phyloP scores from a whole-genome alignment of 495 filamentous ascomycete genomes.

The Peziza echinospora region DNA sequence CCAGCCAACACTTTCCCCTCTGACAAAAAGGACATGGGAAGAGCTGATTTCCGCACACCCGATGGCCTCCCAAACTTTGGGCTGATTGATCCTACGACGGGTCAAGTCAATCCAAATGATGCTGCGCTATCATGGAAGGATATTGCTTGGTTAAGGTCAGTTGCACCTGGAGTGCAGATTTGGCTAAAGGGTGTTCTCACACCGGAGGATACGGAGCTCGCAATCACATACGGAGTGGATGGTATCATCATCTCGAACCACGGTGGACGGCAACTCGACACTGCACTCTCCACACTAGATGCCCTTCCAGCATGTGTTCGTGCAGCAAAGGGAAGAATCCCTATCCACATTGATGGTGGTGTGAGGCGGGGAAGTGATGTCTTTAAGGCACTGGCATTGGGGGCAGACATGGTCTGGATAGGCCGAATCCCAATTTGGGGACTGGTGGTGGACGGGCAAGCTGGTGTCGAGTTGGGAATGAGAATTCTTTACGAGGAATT shows the following conservation, averaged over 20 bases:
- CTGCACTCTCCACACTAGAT: slow-evolving; percentile 69
- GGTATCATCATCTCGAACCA: slow-evolving; percentile 94
- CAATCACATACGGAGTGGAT: slow-evolving; percentile 57
- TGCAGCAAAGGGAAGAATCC: slow-evolving; percentile 62
- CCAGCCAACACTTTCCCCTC: too few relatives aligned
- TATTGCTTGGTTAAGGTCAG: slow-evolving; percentile 77
- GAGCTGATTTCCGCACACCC: slow-evolving; percentile 11
- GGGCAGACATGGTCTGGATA: slow-evolving; percentile 83
- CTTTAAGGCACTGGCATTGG: slow-evolving; percentile 83
- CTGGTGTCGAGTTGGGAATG: slow-evolving; percentile 79
- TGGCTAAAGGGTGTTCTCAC: slow-evolving; percentile 91
- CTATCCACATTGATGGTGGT: slow-evolving; percentile 81
- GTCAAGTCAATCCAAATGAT: slow-evolving; percentile 54
- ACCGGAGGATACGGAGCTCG: slow-evolving; percentile 77
- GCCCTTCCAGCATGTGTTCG: slow-evolving; percentile 47
- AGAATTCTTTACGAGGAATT: slow-evolving; percentile 93
- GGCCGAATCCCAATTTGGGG: slow-evolving; percentile 86
- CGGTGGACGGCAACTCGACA: slow-evolving; percentile 87
- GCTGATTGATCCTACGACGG: slow-evolving; percentile 51
- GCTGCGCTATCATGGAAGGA: slow-evolving; percentile 77
- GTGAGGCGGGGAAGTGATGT: slow-evolving; percentile 82
- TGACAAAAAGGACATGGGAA: too few relatives aligned
- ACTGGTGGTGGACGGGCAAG: slow-evolving; percentile 77
- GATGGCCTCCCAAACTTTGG: slow-evolving; percentile 36
- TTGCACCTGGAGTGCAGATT: slow-evolving; percentile 95